Evolutionary conservation across 164 flowering plant species (phyloP), one percentile per base, ranked within the genome.

Genomic region (Vitis rotundifolia): DNA sequence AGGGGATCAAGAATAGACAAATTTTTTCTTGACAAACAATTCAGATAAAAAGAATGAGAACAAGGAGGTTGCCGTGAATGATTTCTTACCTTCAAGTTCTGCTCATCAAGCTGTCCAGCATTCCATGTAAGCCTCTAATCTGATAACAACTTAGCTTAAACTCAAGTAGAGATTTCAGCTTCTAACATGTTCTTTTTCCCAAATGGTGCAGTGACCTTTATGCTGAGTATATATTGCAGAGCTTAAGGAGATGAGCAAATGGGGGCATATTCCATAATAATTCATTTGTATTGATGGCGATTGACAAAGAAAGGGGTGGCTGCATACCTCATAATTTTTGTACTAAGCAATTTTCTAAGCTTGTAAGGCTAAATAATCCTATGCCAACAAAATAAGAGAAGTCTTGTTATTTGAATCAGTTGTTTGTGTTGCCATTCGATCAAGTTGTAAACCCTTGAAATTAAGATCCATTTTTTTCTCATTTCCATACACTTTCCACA

Each of bases 1-100:
- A 37, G 44, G 44, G 44, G 44, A 37, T 49, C 22, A 49, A 18
- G 0, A 2, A 29, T n/a, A 51, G 9, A 19, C 19, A 9, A 31
- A n/a, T 37, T 47, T 51, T 80, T 78, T 76, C 74, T 80, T 79
- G 66, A 80, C 74, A 11, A 73, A 44, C n/a, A 59, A 49, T 73
- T 74, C 76, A 85, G 91, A 87, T 72, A 87, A 87, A 85, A 87
- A 87, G 79, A 87, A 87, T 49, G 89, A 85, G 76, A 85, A 87
- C 85, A 87, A 87, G 64, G 86, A 84, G 77, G 89, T 87, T n/a
- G 89, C 88, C 3, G 91, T 87, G 15, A 37, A 87, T 26, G 88
- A 82, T 0, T 85, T 87, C 75, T 58, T 85, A 78, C 88, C 85
- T 68, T 51, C 89, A 11, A 28, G 52, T 3, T 71, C 78, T 73